Conservation (phyloP, 805 yeast genomes). For the Yarrowia hollandica region DNA sequence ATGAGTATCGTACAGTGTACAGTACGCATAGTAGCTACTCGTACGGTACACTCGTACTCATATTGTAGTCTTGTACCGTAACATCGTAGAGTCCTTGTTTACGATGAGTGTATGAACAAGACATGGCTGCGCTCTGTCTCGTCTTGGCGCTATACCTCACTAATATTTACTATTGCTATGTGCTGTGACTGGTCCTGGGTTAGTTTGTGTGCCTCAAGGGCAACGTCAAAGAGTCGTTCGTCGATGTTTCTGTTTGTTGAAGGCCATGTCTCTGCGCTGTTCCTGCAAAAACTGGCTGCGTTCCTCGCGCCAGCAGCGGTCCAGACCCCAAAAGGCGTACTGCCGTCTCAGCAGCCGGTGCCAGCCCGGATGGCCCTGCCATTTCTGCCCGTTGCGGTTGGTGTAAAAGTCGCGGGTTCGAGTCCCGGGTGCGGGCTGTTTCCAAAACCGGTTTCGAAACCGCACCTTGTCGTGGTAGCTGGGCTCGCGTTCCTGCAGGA, state of each 20-base stretch:
- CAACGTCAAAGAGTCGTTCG: constrained; percentile 29
- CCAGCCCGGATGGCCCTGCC: constrained; percentile 36
- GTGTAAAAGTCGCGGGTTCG: constrained; percentile 30
- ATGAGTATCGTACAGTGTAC: no score
- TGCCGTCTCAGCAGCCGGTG: constrained; percentile 35
- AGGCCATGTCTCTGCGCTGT: constrained; percentile 35
- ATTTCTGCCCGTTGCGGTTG: constrained; percentile 26
- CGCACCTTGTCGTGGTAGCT: constrained; percentile 11
- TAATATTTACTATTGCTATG: neutral
- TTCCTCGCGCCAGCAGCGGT: constrained; percentile 36
- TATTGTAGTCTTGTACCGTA: no score
- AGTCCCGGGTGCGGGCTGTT: constrained; percentile 34
- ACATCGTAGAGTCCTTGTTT: no score
- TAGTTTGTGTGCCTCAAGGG: neutral
- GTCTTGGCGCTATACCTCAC: no score
- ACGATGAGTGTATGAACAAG: no score
- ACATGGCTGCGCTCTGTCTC: no score
- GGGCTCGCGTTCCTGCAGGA: constrained; percentile 1
- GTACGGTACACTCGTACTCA: no score
- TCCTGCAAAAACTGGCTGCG: constrained; percentile 35
- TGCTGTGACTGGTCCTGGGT: constrained; percentile 7
- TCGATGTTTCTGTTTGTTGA: constrained; percentile 34
- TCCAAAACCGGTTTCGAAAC: constrained; percentile 29
- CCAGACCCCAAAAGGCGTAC: constrained; percentile 34
- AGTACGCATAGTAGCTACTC: no score